These are phyloP conservation scores for Metschnikowia anglica DNA, from an alignment of 805 yeast genomes.

Conservation along the genomic window DNA sequence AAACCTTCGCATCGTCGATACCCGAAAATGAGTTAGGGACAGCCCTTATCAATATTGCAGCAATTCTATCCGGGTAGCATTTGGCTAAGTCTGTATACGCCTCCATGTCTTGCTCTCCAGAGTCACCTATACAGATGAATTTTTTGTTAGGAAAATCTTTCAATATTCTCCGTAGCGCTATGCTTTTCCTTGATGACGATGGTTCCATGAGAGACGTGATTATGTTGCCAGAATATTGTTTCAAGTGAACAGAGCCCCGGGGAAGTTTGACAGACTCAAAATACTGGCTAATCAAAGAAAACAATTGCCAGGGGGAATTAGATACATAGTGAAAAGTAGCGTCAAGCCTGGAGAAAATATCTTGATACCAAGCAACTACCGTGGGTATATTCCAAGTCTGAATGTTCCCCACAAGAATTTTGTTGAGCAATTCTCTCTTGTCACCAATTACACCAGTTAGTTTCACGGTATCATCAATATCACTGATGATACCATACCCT, in stretches of 20 bases:
- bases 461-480: conserved; percentile 92
- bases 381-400: conserved; percentile 71
- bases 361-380: conserved; percentile 68
- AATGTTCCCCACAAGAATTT: conserved; percentile 67
- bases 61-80: conserved; percentile 57
- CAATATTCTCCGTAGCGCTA: conserved; percentile 59
- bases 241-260: conserved; percentile 77
- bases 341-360: conserved; percentile 43
- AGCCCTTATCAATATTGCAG: conserved; percentile 78
- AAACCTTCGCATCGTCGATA: conserved; percentile 39
- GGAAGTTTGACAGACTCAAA: conserved; percentile 62
- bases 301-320: conserved; percentile 92
- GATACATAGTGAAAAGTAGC: conserved; percentile 89
- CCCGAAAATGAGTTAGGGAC: conserved; percentile 70
- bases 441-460: conserved; percentile 89
- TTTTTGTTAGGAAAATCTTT: conserved; percentile 73
- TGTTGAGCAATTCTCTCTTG: conserved; percentile 76
- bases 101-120: conserved; percentile 94
- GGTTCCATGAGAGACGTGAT: conserved; percentile 84
- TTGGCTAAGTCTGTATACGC: conserved; percentile 76
- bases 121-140: conserved; percentile 88
- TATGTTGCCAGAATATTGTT: conserved; percentile 82
- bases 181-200: conserved; percentile 74
- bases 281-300: conserved; percentile 56
- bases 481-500: conserved; percentile 79